Conservation (phyloP, 441 rosid genomes). For the Arabidopsis lyrata region DNA sequence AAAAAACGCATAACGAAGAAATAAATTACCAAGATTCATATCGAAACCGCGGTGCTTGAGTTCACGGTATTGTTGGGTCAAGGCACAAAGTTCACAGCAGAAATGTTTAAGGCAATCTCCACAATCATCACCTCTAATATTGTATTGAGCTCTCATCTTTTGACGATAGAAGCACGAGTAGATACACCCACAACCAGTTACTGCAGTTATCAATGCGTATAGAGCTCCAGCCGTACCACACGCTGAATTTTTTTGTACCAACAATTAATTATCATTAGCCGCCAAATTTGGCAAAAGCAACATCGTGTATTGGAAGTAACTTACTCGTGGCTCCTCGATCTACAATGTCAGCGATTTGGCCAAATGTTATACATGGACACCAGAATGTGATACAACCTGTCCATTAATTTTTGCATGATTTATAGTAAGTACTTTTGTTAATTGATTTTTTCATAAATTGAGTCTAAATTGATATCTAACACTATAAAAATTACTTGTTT, state of each 20-base stretch:
- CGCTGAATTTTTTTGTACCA: constrained; percentile 30
- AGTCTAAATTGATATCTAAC: no score
- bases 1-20: background rate
- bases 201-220: constrained; percentile 45
- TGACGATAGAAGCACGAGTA: constrained; percentile 55
- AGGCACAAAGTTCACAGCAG: constrained; percentile 59
- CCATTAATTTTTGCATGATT: constrained; percentile 23
- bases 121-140: constrained; percentile 39
- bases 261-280: background rate
- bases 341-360: constrained; percentile 46
- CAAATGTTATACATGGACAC: constrained; percentile 48
- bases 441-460: background rate
- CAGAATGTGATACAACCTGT: constrained; percentile 41
- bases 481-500: background rate
- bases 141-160: constrained; percentile 56
- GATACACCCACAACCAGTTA: no score
- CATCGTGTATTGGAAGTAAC: background rate
- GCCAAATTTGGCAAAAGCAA: background rate
- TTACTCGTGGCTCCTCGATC: constrained; percentile 44
- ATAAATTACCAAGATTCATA: constrained; percentile 49
- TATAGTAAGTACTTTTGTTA: background rate
- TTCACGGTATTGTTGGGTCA: constrained; percentile 61
- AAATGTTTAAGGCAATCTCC: constrained; percentile 51
- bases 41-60: constrained; percentile 58
- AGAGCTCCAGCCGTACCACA: constrained; percentile 49